Evolutionary conservation across 192 early-diverging fungal genomes (phyloP), one percentile per base, ranked within the genome.

Genomic region (Linnemannia hyalina): DNA sequence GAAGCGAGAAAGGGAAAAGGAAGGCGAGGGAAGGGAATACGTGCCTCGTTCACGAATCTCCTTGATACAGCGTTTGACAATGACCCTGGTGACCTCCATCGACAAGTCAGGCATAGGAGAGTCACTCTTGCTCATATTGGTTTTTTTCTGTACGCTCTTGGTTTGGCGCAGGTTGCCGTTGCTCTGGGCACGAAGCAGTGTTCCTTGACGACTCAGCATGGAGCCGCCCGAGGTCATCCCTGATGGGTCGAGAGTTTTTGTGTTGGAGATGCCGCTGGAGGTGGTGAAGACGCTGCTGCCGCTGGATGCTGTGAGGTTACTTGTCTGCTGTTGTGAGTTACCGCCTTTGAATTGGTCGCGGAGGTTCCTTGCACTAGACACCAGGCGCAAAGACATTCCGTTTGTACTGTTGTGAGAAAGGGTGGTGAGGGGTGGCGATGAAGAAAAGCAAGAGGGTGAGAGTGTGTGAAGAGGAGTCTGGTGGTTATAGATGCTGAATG

Each of bases 41-140:
- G 26, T 78, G 32, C 84, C 84, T 86, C 84, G 79, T 41, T 81
- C 78, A 13, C 84, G 84, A 75, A 86, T 86, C 76, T 86, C 84
- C 74, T 75, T 81, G 54, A 86, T 65, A 26, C 84, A 86, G 32
- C 84, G 84, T 73, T 78, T 86, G 46, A 86, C 84, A 54, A 86
- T 76, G 49, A 86, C 32, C 54, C 77, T 44, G 26, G 84, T 86
- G 76, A 86, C 77, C 44, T 86, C 84, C 84, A 81, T 81, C 2
- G 84, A 81, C 40, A 86, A 44, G 44, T 86, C 84, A 4, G 79
- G 63, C 35, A 74, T 38, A 1, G 35, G 5, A 2, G 82, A 15
- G 70, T 79, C 78, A 2, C 75, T 77, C n/a, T 73, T 85, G 35
- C 73, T 29, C 18, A 80, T 80, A 26, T 78, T 41, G 1, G 44